Base-by-base conservation (phyloP, 495 filamentous ascomycete genomes). In the Cercophora newfieldiana region DNA sequence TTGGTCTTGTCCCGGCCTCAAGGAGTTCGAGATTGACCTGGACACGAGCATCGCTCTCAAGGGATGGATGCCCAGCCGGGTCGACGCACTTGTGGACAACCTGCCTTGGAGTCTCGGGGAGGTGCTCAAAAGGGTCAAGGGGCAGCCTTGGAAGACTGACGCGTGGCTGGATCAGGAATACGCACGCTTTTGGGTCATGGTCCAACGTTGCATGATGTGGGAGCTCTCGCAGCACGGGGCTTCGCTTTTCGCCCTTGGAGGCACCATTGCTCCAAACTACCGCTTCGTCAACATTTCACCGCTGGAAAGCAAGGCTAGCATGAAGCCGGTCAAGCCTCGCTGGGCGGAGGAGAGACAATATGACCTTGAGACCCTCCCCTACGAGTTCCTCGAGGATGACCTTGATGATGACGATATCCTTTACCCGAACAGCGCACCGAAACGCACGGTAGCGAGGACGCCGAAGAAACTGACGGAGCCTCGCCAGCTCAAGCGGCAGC, bases 311-410 rank as follows among this genome's bases (percentile, higher is more conserved):
- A 69, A 53, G 24, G 29, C 64, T 0, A 73, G 64, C 30, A 69
- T 67, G 61, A 65, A 69, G 31, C 65, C 74, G 5, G 33, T 73
- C 16, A 56, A 61, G 6, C 57, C 74, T 6, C 71, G 73, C 49
- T 83, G 80, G 79, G 63, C 72, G 2, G 72, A 66, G 2, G 64
- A 70, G 3, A 71, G 66, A 22, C 75, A 81, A 65, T 79, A 76
- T 59, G 75, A 68, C 4, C 64, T 77, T n/a, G 73, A 80, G 2
- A 81, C 77, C n/a, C 61, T 84, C 14, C 79, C 81, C 0, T 80
- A 83, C 37, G 76, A 78, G 25, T 70, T 73, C 1, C 62, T 77
- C 30, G 67, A 73, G 10, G 66, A 72, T n/a, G 69, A 69, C 19
- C n/a, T n/a, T n/a, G 64, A 37, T 30, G 71, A 71, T 12, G 64